Evolutionary conservation across 345 rosid genomes (phyloP).

Genomic region (Litchi chinensis): DNA sequence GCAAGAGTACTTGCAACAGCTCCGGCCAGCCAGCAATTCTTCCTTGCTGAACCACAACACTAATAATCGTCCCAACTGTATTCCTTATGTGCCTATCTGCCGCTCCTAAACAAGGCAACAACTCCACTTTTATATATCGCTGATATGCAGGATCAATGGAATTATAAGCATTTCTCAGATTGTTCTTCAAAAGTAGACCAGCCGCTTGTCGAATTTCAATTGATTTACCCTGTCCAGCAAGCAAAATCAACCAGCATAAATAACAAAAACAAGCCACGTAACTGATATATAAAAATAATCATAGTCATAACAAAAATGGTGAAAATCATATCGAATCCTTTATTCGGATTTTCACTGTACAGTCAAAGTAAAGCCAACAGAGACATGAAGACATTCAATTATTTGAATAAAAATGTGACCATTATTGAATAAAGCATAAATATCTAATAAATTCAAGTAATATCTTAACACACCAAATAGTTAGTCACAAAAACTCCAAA

Average conservation of each 20-base stretch:
- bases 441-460: background rate
- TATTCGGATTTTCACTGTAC: background rate
- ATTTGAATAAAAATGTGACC: background rate
- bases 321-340: background rate
- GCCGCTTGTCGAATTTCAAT: constrained; percentile 96
- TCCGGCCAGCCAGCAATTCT: constrained; percentile 86
- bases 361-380: background rate
- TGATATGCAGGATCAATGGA: constrained; percentile 62
- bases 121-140: constrained; percentile 69
- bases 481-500: background rate
- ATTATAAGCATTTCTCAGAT: constrained; percentile 66
- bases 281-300: too few relatives aligned
- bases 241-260: constrained; percentile 6
- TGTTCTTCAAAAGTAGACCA: constrained; percentile 90
- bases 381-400: background rate
- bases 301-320: too few relatives aligned
- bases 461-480: background rate
- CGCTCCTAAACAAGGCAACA: constrained; percentile 91
- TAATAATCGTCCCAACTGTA: constrained; percentile 85
- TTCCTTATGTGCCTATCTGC: constrained; percentile 80
- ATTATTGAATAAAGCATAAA: background rate
- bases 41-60: constrained; percentile 73
- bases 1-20: constrained; percentile 74
- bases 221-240: constrained; percentile 64
- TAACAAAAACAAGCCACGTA: too few relatives aligned